Base-by-base conservation (phyloP, 108 stramenopile genomes). In the Fragilariopsis cylindrus region DNA sequence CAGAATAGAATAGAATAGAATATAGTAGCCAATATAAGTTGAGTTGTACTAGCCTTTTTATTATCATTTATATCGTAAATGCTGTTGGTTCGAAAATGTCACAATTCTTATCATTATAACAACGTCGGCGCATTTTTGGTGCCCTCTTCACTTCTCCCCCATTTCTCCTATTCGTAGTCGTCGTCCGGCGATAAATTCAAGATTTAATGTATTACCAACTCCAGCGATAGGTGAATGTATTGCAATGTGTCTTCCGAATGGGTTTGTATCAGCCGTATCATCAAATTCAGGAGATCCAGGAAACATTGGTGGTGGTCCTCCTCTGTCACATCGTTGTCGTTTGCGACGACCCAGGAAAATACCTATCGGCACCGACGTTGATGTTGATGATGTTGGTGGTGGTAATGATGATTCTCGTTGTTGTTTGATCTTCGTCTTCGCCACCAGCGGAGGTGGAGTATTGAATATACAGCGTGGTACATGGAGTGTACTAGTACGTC, bases 181-280 rank as follows among this genome's bases (percentile, higher is more conserved):
- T 30, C 30, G 30, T 0, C n/a, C 0, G 72, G 72, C 0, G 4
- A 73, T 11, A 47, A 73, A 73, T n/a, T 60, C 60, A 42, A 56
- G 44, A 45, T 74, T 74, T 7, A 74, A 47, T 5, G n/a, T 0
- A 15, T 56, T 0, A 16, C 65, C 45, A 8, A 65, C 54, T 56
- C 73, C 65, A 6, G 53, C 21, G 18, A 74, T 63, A 6, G 73
- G 73, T n/a, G 73, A 67, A 19, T 74, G 65, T 43, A 74, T 65
- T 19, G 73, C 60, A 16, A 47, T 8, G 49, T 66, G 73, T 13
- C 73, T 48, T 46, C 41, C 52, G 46, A 43, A 65, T 16, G 65
- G 65, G 45, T 65, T 74, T 9, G 40, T 42, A 11, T 65, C 48
- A 15, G 47, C 52, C 2, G 64, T 39, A 39, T 8, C 43, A 43